phyloP scores from a whole-genome alignment of 805 yeast species.

The Yarrowia divulgata region DNA sequence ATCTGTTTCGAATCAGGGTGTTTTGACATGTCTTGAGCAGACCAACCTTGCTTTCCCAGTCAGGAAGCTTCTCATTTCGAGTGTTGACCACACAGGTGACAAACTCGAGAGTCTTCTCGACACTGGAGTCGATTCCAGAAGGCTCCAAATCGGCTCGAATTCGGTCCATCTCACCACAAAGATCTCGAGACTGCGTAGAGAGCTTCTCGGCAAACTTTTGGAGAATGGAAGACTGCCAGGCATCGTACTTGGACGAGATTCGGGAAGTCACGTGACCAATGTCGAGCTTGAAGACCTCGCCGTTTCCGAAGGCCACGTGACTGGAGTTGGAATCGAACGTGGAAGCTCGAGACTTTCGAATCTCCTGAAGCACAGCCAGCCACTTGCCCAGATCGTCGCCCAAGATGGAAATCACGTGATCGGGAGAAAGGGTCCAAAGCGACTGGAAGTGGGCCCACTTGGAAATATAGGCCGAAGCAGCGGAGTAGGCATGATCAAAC shows the following conservation, averaged over 20 bases:
- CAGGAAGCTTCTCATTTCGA: constrained; percentile 43
- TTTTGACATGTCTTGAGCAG: constrained; percentile 53
- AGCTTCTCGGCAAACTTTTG: constrained; percentile 54
- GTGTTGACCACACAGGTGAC: constrained; percentile 53
- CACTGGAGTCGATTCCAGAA: constrained; percentile 51
- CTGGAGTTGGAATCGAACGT: constrained; percentile 62
- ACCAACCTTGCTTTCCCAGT: constrained; percentile 45
- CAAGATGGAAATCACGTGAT: constrained; percentile 52
- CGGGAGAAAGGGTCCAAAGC: constrained; percentile 64
- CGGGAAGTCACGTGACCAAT: constrained; percentile 62
- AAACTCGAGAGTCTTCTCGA: constrained; percentile 52
- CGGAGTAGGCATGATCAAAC: constrained; percentile 18
- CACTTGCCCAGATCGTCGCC: constrained; percentile 55
- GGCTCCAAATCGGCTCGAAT: constrained; percentile 54
- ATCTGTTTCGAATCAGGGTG: constrained; percentile 55
- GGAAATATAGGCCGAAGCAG: constrained; percentile 53
- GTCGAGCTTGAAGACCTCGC: constrained; percentile 52
- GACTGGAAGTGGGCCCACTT: constrained; percentile 65
- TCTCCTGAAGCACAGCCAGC: constrained; percentile 57
- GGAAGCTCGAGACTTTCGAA: constrained; percentile 53
- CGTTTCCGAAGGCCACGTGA: constrained; percentile 52
- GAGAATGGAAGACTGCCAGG: constrained; percentile 61
- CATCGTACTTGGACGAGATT: constrained; percentile 61
- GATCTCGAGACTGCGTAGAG: constrained; percentile 47
- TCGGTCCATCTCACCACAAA: constrained; percentile 50